Base-by-base conservation (phyloP, 1,284 basidiomycete genomes). In the Melampsora larici-populina region DNA sequence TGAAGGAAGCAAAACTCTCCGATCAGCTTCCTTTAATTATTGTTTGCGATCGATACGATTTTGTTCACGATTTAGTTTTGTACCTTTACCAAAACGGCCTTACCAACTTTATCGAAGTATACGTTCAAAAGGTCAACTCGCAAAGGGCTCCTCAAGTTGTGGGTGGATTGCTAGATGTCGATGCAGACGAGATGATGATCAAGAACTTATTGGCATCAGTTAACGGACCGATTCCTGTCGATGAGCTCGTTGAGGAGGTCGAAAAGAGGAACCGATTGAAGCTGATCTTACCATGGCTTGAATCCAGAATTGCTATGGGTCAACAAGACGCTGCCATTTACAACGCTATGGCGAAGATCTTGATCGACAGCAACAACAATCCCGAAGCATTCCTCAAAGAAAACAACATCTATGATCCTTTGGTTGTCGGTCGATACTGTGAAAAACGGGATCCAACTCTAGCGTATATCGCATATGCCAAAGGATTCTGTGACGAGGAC, bases 31-130 rank as follows among this genome's bases (percentile, higher is more conserved):
- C 97, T 17, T 90, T 99, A 82, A 99, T 99, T 87, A 99, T 99
- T 81, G 97, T 99, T 82, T 99, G 97, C 88, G 97, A 99, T 85
- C 94, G 97, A 51, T 99, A 99, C 88, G 95, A 98, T 88, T 99
- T 98, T 84, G 97, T 99, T 13, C 97, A 99, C 85, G 97, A 99
- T 83, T 89, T 99, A 78, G 96, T 99, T 49, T 89, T 99, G 48
- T 99, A 99, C 86, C 89, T 99, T 43, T 99, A 99, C 86, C 97
- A 99, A 86, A 98, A 99, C 84, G 93, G 93, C 74, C 89, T 98
- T 78, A 92, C 90, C 80, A 94, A 94, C 86, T 97, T 97, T 86
- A 99, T 99, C 85, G 97, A 99, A 86, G 94, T 98, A 36, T 99
- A 99, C 85, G 97, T 99, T 9, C 96, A 98, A 84, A 90, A 92